Evolutionary conservation across 1,284 basidiomycete species (phyloP), one percentile per base, ranked within the genome.

Genomic region (Leccinum idahoense): DNA sequence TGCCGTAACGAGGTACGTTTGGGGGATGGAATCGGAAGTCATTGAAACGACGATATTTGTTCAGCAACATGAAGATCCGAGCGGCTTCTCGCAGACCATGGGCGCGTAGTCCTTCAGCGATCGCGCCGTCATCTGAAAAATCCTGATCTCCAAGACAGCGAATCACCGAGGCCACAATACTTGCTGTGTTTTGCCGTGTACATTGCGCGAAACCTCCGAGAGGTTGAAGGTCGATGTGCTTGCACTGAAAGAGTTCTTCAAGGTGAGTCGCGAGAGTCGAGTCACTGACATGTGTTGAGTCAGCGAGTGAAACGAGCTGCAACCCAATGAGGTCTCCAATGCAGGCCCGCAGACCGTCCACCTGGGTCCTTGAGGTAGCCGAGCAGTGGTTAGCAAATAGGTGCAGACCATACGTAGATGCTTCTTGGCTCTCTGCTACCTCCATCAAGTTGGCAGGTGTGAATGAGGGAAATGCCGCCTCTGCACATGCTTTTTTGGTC

Each of bases 241-340:
- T 79, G 6, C 66, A 63, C 37, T 71, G 68, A 54, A 89, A 73
- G 29, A 75, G 65, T 3, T 71, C 68, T 44, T 79, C 77, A 10
- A 85, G 69, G 3, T 71, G 71, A n/a, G 66, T 63, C 23, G 60
- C 23, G 20, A 70, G 62, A 15, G 62, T 59, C 10, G 61, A 64
- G 15, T 64, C 59, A 10, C 59, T 59, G n/a, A 65, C 60, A 12
- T 67, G 63, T 35, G 68, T 65, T 20, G 76, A 65, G 55, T 82
- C 76, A 12, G 85, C 71, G 68, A 78, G 81, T 29, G 77, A 77
- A 7, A 82, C 79, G 57, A 89, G 79, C 63, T 85, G 81, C 66
- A 84, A 81, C 1, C 87, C 90, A 37, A 92, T 77, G 57, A 92
- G 82, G 58, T 90, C 86, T 4, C 89, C 84, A 64, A 94, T 87